phyloP scores from a whole-genome alignment of 1,284 basidiomycete genomes.

The Fomitiporia mediterranea region DNA sequence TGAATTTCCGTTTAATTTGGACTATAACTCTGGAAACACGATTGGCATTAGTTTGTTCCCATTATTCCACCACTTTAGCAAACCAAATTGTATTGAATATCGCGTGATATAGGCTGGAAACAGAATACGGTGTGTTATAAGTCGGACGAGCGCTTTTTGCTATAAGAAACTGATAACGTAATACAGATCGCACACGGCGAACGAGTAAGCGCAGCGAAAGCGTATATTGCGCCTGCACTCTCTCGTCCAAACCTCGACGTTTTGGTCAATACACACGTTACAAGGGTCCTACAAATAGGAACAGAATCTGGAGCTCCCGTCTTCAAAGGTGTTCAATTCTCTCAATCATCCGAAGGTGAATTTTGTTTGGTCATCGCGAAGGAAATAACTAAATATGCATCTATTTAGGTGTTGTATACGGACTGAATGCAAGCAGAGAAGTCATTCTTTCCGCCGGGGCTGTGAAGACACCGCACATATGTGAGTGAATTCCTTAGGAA shows the following conservation, averaged over 20 bases:
- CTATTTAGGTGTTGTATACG: constrained; percentile 6
- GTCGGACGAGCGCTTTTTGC: neutral
- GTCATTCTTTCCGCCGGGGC: constrained; percentile 29
- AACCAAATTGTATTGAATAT: neutral
- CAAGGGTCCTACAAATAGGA: constrained; percentile 13
- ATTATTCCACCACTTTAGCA: neutral
- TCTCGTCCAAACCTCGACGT: constrained; percentile 21
- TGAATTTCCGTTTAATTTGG: constrained; percentile 19
- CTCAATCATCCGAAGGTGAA: neutral
- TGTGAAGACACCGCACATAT: constrained; percentile 30
- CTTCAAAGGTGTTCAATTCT: neutral
- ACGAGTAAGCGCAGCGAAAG: constrained; percentile 12
- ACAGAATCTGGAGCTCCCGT: neutral
- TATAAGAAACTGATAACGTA: too few relatives aligned
- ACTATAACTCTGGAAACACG: constrained; percentile 18
- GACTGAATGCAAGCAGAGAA: constrained; percentile 19
- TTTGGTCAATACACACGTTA: constrained; percentile 20
- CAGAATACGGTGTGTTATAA: neutral
- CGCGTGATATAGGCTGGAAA: neutral
- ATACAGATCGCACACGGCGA: constrained; percentile 2
- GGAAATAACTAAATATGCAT: neutral
- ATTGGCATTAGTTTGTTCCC: constrained; percentile 16
- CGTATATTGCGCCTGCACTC: constrained; percentile 20
- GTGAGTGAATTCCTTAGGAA: constrained; percentile 20
- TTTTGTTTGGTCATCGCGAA: neutral